Evolutionary conservation across 2,329 filamentous ascomycete species (phyloP).

Genomic region (Alternaria hordeiaustralica): DNA sequence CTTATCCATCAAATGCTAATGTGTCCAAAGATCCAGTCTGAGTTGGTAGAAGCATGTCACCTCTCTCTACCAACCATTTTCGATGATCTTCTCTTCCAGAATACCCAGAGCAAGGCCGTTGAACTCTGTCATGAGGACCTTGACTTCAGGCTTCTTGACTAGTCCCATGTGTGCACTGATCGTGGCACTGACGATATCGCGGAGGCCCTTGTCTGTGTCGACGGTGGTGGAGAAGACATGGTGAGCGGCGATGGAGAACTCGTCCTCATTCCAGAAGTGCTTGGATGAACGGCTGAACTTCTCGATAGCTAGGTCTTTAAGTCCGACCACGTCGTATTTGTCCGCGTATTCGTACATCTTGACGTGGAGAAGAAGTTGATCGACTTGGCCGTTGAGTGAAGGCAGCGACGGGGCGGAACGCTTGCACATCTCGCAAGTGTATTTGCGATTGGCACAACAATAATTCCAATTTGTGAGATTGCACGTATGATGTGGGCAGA

Average conservation of each 20-base stretch:
- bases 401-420: not conserved
- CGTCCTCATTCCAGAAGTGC: conserved; percentile 20
- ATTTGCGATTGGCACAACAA: too few relatives aligned
- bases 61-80: too few relatives aligned
- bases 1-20: too few relatives aligned
- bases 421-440: not conserved
- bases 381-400: not conserved
- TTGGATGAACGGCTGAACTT: not conserved
- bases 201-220: conserved; percentile 36
- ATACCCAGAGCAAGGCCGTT: conserved; percentile 4
- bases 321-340: conserved; percentile 7
- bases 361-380: not conserved
- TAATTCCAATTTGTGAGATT: too few relatives aligned
- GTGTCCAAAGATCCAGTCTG: too few relatives aligned
- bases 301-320: not conserved
- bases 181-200: conserved; percentile 34
- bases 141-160: conserved; percentile 9
- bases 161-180: conserved; percentile 28
- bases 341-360: conserved; percentile 26
- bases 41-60: too few relatives aligned
- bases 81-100: too few relatives aligned
- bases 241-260: conserved; percentile 34
- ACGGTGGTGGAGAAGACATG: conserved; percentile 32
- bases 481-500: not conserved
- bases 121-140: conserved; percentile 11